A percentile compares a stretch with the other conserved stretches of the same genome.
These are phyloP conservation scores for Geranium incanum DNA, from an alignment of 441 rosid species.

Conservation along the genomic window DNA sequence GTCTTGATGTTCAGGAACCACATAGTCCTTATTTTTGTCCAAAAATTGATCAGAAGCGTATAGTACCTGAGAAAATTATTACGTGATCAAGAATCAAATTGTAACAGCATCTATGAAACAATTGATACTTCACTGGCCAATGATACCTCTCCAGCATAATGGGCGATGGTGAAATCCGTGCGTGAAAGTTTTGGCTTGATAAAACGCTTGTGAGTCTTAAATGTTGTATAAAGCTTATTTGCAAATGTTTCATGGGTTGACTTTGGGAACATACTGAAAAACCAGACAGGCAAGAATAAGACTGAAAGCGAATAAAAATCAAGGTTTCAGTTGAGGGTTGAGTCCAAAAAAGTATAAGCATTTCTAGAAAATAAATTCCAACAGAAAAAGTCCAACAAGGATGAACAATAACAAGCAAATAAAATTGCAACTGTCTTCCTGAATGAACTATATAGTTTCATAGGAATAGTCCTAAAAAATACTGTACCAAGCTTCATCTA, in stretches of 20 bases:
- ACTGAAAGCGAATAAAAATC: constrained; percentile 1
- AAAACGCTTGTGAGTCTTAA: constrained; percentile 77
- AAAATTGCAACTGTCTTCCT: neutral
- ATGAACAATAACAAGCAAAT: neutral
- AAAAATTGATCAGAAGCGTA: constrained; percentile 91
- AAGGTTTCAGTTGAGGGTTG: constrained; percentile 13
- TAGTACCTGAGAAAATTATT: constrained; percentile 49
- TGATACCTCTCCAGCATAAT: constrained; percentile 96
- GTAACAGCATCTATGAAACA: neutral
- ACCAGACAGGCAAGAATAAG: constrained; percentile 12
- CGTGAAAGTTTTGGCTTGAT: constrained; percentile 93
- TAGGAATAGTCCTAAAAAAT: constrained; percentile 6
- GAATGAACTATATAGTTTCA: constrained; percentile 8
- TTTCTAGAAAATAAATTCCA: neutral
- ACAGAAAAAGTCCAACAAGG: neutral
- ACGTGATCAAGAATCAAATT: constrained; percentile 10
- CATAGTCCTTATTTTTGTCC: constrained; percentile 98
- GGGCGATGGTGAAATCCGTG: constrained; percentile 80
- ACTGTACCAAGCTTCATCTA: constrained; percentile 95
- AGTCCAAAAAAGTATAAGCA: neutral
- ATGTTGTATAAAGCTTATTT: constrained; percentile 90
- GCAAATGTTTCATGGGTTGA: constrained; percentile 98
- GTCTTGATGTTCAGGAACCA: constrained; percentile 94
- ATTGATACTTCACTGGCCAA: neutral
- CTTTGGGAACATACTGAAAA: constrained; percentile 94